Percentiles rank a stretch among this genome's conserved stretches.
Conservation (phyloP, 306 rosid genomes). For the Quercus alba region DNA sequence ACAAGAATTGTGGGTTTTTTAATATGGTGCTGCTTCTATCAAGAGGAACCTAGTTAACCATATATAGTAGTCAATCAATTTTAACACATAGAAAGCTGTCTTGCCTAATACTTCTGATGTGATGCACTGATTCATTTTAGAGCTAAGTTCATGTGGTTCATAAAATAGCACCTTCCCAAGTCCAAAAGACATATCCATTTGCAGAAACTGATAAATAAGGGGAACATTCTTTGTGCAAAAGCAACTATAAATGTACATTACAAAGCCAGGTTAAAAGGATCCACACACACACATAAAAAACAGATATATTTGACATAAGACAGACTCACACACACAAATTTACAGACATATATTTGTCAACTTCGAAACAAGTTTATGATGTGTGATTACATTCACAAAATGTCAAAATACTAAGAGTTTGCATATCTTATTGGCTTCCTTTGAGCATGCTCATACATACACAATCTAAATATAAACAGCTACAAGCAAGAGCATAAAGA, state of each 20-base stretch:
- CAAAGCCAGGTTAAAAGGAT: not conserved
- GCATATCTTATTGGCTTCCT: not conserved
- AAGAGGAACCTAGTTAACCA: no score
- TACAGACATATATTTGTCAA: not conserved
- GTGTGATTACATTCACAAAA: not conserved
- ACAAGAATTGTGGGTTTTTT: no score
- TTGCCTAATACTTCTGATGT: not conserved
- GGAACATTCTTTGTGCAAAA: not conserved
- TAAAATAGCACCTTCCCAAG: not conserved
- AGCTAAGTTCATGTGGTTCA: not conserved
- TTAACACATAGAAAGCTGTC: not conserved
- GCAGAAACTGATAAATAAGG: not conserved
- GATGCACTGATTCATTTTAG: not conserved
- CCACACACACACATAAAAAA: not conserved
- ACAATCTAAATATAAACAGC: not conserved
- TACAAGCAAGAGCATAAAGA: slow-evolving; percentile 1
- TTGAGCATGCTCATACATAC: not conserved
- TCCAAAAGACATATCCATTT: not conserved
- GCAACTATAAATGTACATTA: not conserved
- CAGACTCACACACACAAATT: not conserved
- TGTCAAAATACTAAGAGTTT: slow-evolving; percentile 3
- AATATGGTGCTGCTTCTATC: no score
- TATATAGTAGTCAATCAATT: no score
- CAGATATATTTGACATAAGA: not conserved
- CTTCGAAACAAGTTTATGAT: not conserved